Percentiles rank a stretch among this genome's conserved stretches.
These are phyloP conservation scores for Aspergillaceae sp. DNA, from an alignment of 2,329 filamentous ascomycete species.

Conservation along the genomic window DNA sequence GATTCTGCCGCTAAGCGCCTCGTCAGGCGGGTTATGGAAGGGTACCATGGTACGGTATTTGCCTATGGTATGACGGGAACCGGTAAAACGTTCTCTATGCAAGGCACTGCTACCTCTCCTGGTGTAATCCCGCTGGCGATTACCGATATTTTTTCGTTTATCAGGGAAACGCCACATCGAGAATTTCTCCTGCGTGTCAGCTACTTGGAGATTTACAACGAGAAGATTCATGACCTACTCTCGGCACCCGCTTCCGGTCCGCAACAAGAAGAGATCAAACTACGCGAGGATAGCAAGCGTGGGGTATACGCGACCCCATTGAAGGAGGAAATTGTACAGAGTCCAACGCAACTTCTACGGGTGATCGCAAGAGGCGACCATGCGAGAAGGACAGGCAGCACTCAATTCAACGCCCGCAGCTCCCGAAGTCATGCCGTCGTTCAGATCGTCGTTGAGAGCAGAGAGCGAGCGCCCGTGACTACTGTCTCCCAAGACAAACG, in stretches of 20 bases:
- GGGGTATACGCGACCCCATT: constrained; percentile 93
- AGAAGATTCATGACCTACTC: constrained; percentile 88
- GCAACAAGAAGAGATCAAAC: constrained; percentile 86
- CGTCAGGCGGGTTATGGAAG: constrained; percentile 95
- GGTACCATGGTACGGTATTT: constrained; percentile 96
- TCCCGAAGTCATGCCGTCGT: constrained; percentile 97
- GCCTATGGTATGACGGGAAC: constrained; percentile 99
- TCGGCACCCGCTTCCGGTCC: constrained; percentile 60
- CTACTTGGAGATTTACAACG: constrained; percentile 98
- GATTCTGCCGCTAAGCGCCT: constrained; percentile 88
- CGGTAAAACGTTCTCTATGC: constrained; percentile 99
- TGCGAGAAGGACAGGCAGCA: constrained; percentile 81
- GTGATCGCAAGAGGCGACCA: constrained; percentile 94
- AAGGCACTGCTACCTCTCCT: constrained; percentile 88
- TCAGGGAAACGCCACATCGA: constrained; percentile 86
- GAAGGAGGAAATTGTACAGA: constrained; percentile 98
- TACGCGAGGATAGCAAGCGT: constrained; percentile 90
- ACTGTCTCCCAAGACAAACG: constrained; percentile 51
- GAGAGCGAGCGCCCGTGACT: constrained; percentile 65
- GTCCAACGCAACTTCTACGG: constrained; percentile 84
- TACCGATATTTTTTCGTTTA: constrained; percentile 98
- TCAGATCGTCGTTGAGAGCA: constrained; percentile 95
- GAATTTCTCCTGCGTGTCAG: constrained; percentile 94
- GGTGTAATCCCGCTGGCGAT: constrained; percentile 96
- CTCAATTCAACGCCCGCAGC: constrained; percentile 92